A percentile compares a stretch with the other conserved stretches of the same genome.
These are phyloP conservation scores for Theileria orientalis DNA, from an alignment of 169 alveolate genomes.

Conservation along the genomic window DNA sequence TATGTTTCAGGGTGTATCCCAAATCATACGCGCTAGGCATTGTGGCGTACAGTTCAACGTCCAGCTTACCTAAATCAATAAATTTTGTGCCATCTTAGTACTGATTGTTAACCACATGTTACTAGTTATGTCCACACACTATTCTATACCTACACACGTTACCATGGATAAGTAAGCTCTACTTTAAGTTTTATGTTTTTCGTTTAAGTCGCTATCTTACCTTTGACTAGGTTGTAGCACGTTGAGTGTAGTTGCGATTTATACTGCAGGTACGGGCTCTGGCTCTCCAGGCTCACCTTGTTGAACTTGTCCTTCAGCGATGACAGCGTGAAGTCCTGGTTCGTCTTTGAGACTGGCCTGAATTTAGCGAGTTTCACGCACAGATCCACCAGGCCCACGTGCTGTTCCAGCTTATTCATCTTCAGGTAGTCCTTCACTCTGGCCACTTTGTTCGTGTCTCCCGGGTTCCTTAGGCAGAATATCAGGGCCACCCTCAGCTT, in stretches of 20 bases:
- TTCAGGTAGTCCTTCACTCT: conserved; percentile 51
- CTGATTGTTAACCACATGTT: neutral
- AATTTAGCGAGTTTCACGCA: conserved; percentile 30
- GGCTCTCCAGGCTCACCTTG: conserved; percentile 7
- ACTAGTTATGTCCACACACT: too few relatives aligned
- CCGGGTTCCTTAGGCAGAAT: conserved; percentile 27
- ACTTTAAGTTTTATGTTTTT: neutral
- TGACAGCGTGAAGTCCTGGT: conserved; percentile 7
- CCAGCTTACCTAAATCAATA: conserved; percentile 33
- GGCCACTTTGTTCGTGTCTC: conserved; percentile 28
- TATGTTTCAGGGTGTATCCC: conserved; percentile 38
- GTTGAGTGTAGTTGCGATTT: conserved; percentile 33
- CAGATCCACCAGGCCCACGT: conserved; percentile 27
- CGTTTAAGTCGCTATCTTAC: neutral
- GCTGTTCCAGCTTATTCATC: conserved; percentile 36
- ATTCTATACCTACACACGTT: too few relatives aligned
- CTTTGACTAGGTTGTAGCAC: conserved; percentile 24
- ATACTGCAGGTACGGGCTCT: conserved; percentile 59
- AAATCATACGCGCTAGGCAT: conserved; percentile 62
- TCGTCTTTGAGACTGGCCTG: neutral
- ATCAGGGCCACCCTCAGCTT: conserved; percentile 40
- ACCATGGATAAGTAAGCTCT: neutral
- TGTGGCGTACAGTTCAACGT: conserved; percentile 27
- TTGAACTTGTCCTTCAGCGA: conserved; percentile 3
- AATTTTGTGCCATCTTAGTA: neutral